A percentile compares a stretch with the other conserved stretches of the same genome.
Evolutionary conservation across 257 asterid species (phyloP).

Genomic region (Lycium barbarum): DNA sequence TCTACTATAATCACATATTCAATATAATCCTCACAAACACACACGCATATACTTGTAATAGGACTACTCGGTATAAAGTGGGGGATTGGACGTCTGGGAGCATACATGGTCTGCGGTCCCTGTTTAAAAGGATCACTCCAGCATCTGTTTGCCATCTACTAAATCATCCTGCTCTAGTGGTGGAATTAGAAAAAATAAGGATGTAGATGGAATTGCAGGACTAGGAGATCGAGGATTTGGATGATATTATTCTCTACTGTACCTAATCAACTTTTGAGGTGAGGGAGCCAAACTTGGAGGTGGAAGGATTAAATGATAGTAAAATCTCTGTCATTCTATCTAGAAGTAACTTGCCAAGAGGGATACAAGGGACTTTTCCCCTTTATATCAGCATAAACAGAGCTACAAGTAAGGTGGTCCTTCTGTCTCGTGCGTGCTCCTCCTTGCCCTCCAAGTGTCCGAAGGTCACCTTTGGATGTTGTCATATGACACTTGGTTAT

Average conservation of each 20-base stretch:
- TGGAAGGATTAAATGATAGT: background rate
- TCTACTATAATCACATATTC: background rate
- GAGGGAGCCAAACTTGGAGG: background rate
- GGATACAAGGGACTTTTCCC: background rate
- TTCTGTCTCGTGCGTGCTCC: background rate
- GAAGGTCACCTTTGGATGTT: background rate
- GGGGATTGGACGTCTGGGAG: background rate
- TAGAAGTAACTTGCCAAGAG: background rate
- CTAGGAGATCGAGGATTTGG: slow-evolving; percentile 8
- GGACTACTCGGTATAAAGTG: background rate
- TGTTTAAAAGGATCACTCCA: background rate
- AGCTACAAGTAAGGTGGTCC: background rate
- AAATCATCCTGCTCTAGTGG: slow-evolving; percentile 22
- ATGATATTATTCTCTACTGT: background rate
- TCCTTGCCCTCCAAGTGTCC: background rate
- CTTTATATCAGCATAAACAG: slow-evolving; percentile 1
- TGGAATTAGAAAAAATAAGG: slow-evolving; percentile 3
- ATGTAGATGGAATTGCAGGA: background rate
- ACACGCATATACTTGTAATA: background rate
- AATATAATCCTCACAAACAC: background rate
- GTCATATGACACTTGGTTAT: background rate
- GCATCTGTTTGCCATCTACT: background rate
- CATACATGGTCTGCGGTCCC: background rate
- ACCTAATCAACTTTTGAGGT: background rate
- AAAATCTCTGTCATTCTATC: slow-evolving; percentile 13